Evolutionary conservation across 192 early-diverging fungal genomes (phyloP).

Genomic region (Gryganskiella cystojenkinii): DNA sequence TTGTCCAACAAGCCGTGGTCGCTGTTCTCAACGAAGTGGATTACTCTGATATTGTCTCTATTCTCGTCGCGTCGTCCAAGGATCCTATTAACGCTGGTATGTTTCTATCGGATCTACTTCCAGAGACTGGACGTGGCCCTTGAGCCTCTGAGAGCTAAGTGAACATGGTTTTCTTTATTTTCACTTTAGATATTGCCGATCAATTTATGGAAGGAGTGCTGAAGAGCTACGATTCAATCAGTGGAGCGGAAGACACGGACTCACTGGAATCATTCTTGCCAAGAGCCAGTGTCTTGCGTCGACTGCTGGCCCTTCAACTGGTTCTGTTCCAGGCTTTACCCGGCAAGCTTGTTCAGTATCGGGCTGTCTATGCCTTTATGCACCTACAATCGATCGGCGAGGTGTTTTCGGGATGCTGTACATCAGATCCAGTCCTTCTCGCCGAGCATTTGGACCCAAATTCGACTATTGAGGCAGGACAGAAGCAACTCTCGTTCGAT

Average conservation of each 20-base stretch:
- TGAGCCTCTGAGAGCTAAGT: no score
- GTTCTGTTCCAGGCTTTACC: conserved; percentile 41
- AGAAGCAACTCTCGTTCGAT: conserved; percentile 31
- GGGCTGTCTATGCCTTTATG: conserved; percentile 23
- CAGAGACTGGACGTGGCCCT: not conserved
- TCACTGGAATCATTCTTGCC: conserved; percentile 39
- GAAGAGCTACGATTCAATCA: conserved; percentile 41
- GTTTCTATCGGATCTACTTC: no score
- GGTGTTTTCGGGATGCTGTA: conserved; percentile 43
- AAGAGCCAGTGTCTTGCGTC: conserved; percentile 27
- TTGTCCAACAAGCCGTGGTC: conserved; percentile 20
- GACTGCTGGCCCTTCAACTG: conserved; percentile 39
- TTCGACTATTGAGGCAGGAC: conserved; percentile 14
- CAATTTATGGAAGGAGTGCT: conserved; percentile 36
- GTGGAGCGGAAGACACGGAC: conserved; percentile 33
- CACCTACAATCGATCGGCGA: conserved; percentile 52
- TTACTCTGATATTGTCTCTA: conserved; percentile 42
- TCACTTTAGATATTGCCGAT: conserved; percentile 28
- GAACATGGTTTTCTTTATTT: not conserved
- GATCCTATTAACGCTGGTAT: conserved; percentile 16
- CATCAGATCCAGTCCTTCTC: conserved; percentile 22
- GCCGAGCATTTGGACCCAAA: conserved; percentile 29
- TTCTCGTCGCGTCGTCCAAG: conserved; percentile 21
- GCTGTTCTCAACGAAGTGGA: conserved; percentile 46
- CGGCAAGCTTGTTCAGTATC: conserved; percentile 36